phyloP scores from a whole-genome alignment of 2,329 filamentous ascomycete species.

The Samsoniella hepiali region DNA sequence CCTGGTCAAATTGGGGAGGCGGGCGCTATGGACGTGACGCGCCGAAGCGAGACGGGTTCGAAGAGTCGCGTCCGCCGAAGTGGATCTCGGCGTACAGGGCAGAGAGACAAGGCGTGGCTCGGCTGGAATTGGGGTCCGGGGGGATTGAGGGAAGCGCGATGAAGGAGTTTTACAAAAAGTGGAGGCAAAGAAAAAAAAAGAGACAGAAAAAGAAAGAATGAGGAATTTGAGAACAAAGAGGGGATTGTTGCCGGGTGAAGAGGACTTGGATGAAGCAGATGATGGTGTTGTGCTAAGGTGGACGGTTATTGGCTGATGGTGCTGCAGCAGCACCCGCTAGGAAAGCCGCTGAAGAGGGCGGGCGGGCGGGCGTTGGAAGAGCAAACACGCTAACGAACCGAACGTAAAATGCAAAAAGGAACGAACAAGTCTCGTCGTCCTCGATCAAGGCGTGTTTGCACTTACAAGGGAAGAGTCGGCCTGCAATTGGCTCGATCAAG shows the following conservation, averaged over 20 bases:
- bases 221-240: background rate
- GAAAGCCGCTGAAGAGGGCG: background rate
- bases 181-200: background rate
- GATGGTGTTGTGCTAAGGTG: background rate
- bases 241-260: background rate
- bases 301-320: constrained; percentile 1
- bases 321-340: background rate
- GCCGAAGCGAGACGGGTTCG: constrained; percentile 24
- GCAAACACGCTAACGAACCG: no score
- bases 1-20: constrained; percentile 33
- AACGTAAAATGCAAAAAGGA: background rate
- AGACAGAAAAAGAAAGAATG: background rate
- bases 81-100: constrained; percentile 23
- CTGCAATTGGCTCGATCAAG: background rate
- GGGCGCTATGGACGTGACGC: constrained; percentile 41
- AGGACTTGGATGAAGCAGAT: background rate
- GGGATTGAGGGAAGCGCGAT: background rate
- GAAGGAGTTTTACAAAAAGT: constrained; percentile 11
- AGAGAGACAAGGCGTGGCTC: constrained; percentile 6
- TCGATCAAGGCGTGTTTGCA: background rate
- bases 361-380: no score
- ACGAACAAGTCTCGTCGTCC: background rate
- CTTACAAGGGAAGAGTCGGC: background rate
- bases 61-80: constrained; percentile 32
- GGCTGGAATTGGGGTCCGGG: constrained; percentile 10